A percentile compares a stretch with the other conserved stretches of the same genome.
Conservation (phyloP, 495 filamentous ascomycete species). For the Lichenothelia convexa region DNA sequence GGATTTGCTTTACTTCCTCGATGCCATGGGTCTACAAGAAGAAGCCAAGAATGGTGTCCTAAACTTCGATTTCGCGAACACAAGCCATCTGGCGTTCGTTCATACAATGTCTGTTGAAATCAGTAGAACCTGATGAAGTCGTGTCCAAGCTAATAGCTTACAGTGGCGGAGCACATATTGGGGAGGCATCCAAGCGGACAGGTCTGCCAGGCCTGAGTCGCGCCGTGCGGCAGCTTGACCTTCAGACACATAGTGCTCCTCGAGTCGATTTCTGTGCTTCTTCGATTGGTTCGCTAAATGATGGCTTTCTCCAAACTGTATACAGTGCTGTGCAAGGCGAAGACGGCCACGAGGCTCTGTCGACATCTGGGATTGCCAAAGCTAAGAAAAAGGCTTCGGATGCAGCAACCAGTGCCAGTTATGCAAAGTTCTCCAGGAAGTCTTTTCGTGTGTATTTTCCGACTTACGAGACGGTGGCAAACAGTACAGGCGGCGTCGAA, state of each 20-base stretch:
- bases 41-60: slow-evolving; percentile 39
- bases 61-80: slow-evolving; percentile 59
- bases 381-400: background rate
- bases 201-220: slow-evolving; percentile 52
- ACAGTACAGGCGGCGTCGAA: slow-evolving; percentile 35
- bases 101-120: too few relatives aligned
- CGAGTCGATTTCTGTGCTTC: slow-evolving; percentile 37
- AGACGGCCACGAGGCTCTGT: slow-evolving; percentile 3
- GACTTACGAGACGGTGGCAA: slow-evolving; percentile 47
- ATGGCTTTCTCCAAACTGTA: slow-evolving; percentile 46
- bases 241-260: slow-evolving; percentile 17
- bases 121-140: too few relatives aligned
- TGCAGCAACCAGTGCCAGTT: slow-evolving; percentile 6
- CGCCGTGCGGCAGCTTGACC: slow-evolving; percentile 36
- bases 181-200: slow-evolving; percentile 37
- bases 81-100: slow-evolving; percentile 52
- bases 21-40: slow-evolving; percentile 44
- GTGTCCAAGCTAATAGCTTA: too few relatives aligned
- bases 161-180: slow-evolving; percentile 29
- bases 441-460: slow-evolving; percentile 70
- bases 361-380: background rate
- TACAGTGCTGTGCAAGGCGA: slow-evolving; percentile 57
- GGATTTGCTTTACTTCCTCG: slow-evolving; percentile 53
- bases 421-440: too few relatives aligned
- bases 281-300: slow-evolving; percentile 59